A percentile compares a stretch with the other conserved stretches of the same genome.
These are phyloP conservation scores for Celoporthe dispersa DNA, from an alignment of 2,329 filamentous ascomycete species.

Conservation along the genomic window DNA sequence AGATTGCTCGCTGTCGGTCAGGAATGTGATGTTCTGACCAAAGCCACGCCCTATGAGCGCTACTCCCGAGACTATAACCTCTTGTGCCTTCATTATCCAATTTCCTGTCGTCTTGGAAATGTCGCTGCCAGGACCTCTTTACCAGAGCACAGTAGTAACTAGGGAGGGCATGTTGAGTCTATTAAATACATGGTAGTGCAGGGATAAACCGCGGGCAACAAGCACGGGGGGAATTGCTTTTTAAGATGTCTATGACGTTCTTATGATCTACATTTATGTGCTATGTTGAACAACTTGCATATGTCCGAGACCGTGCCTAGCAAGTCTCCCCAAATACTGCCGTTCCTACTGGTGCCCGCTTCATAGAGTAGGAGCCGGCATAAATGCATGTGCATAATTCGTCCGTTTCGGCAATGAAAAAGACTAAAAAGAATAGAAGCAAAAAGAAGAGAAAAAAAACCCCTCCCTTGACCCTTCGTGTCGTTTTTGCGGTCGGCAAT, in stretches of 20 bases:
- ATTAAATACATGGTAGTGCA: background rate
- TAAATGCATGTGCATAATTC: background rate
- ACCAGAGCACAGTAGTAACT: background rate
- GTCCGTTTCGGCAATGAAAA: background rate
- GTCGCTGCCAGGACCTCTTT: background rate
- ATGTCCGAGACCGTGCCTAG: background rate
- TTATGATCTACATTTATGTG: background rate
- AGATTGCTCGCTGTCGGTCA: constrained; percentile 19
- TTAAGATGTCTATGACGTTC: background rate
- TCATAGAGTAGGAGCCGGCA: background rate
- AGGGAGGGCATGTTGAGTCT: background rate
- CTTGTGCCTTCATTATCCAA: constrained; percentile 1
- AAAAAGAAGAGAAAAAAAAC: too few relatives aligned
- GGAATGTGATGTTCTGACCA: constrained; percentile 16
- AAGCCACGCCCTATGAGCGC: background rate
- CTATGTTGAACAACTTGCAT: background rate
- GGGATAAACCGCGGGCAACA: background rate
- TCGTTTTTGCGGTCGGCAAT: too few relatives aligned
- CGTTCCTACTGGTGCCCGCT: constrained; percentile 5
- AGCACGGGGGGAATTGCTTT: too few relatives aligned
- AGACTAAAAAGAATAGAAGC: too few relatives aligned
- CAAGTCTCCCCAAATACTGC: background rate
- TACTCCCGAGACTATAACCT: background rate
- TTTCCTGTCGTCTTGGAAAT: background rate
- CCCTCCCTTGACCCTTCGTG: too few relatives aligned